phyloP scores from a whole-genome alignment of 805 yeast species.

The Ogataea kodamae region DNA sequence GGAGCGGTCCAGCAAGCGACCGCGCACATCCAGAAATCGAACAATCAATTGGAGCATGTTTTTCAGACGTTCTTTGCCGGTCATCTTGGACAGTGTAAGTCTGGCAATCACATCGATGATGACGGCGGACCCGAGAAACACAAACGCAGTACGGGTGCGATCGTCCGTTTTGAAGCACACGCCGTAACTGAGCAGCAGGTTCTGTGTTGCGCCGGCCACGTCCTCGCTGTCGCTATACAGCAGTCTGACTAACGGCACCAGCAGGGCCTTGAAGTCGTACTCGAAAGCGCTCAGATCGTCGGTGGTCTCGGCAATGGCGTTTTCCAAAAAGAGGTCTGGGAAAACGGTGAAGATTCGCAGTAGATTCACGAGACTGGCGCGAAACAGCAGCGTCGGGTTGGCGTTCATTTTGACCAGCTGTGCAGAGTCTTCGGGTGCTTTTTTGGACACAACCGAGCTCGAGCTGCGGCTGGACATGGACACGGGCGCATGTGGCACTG shows the following conservation, averaged over 20 bases:
- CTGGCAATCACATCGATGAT: constrained; percentile 38
- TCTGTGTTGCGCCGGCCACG: constrained; percentile 35
- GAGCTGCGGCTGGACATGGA: not conserved
- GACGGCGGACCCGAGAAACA: constrained; percentile 37
- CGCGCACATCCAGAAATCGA: constrained; percentile 36
- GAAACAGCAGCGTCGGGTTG: constrained; percentile 14
- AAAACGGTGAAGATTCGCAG: constrained; percentile 31
- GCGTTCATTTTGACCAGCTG: constrained; percentile 10
- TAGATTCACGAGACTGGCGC: constrained; percentile 27
- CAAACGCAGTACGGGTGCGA: constrained; percentile 31
- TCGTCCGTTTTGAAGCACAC: constrained; percentile 30
- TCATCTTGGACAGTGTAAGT: constrained; percentile 24
- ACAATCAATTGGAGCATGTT: constrained; percentile 38
- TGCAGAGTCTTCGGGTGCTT: constrained; percentile 3
- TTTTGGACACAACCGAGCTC: not conserved
- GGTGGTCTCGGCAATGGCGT: constrained; percentile 4
- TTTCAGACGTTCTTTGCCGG: constrained; percentile 25
- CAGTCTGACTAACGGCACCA: constrained; percentile 36
- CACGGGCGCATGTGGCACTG: no score
- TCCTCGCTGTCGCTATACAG: constrained; percentile 36
- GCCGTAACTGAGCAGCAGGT: constrained; percentile 35
- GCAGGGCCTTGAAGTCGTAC: constrained; percentile 17
- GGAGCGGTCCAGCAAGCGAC: constrained; percentile 22
- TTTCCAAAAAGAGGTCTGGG: constrained; percentile 33
- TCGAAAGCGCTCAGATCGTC: constrained; percentile 20